Conservation (phyloP, 2,329 filamentous ascomycete species). For the Verticillium zaregamsianum region DNA sequence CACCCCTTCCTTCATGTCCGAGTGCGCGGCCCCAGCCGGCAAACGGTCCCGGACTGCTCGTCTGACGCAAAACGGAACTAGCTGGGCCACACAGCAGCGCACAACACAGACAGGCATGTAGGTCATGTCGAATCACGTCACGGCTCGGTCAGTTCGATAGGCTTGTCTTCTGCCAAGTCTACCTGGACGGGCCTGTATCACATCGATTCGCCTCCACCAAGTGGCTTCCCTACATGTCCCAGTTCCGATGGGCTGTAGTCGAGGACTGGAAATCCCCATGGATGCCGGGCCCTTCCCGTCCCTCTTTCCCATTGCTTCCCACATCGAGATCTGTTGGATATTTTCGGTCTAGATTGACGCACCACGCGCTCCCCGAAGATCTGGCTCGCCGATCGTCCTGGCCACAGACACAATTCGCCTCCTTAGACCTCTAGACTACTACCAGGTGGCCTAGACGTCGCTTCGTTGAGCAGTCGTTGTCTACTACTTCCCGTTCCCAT, state of each 20-base stretch:
- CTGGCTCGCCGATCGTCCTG: neutral
- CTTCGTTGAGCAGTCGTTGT: neutral
- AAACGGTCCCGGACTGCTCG: no score
- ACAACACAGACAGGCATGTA: no score
- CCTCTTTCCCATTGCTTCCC: neutral
- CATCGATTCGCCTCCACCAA: neutral
- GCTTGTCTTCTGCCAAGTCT: neutral
- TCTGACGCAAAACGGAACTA: no score
- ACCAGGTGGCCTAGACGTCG: neutral
- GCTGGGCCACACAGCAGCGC: no score
- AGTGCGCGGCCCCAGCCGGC: no score
- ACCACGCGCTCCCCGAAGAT: neutral
- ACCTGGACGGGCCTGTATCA: neutral
- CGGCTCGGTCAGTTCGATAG: no score
- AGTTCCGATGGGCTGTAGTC: neutral
- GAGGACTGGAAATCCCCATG: neutral
- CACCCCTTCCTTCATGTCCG: no score
- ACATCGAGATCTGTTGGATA: neutral
- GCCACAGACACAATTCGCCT: neutral
- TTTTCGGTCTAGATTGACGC: neutral
- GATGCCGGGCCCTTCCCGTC: neutral
- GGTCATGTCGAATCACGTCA: no score
- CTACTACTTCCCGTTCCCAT: no score
- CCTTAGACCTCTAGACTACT: neutral
- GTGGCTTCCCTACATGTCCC: neutral